Evolutionary conservation across 176 grass and related monocot species (phyloP).

Genomic region (Aegilops umbellulata): DNA sequence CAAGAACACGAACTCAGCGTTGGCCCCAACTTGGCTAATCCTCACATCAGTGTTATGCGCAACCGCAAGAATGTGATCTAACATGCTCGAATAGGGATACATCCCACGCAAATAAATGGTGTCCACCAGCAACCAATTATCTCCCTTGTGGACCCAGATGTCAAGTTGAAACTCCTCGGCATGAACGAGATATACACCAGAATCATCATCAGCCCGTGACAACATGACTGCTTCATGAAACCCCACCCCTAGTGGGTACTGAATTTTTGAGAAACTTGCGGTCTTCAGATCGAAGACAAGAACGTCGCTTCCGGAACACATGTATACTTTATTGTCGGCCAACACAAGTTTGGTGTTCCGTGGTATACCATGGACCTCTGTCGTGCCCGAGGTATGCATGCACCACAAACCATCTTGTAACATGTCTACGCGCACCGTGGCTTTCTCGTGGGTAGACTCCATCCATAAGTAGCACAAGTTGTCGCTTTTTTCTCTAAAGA

Average conservation of each 20-base stretch:
- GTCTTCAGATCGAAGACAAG: not conserved
- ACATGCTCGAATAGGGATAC: not conserved
- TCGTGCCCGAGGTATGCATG: too few species aligned
- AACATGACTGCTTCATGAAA: not conserved
- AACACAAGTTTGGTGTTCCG: too few species aligned
- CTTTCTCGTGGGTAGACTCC: too few species aligned
- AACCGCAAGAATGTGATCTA: not conserved
- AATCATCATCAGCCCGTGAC: not conserved
- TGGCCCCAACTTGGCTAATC: not conserved
- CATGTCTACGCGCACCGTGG: too few species aligned
- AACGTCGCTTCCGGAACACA: not conserved
- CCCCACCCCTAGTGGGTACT: not conserved
- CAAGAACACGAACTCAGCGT: not conserved
- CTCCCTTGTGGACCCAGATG: not conserved
- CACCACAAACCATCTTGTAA: too few species aligned
- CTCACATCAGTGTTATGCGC: not conserved
- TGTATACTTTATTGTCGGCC: too few species aligned
- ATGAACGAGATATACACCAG: not conserved
- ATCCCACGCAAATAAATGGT: not conserved
- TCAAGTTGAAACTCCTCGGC: not conserved
- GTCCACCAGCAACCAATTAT: not conserved
- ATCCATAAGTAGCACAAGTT: too few species aligned
- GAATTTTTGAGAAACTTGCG: not conserved
- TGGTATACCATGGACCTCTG: too few species aligned
- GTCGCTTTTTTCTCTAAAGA: too few species aligned